Base-by-base conservation (phyloP, 192 early-diverging fungal genomes). In the Coemansia sp. region DNA sequence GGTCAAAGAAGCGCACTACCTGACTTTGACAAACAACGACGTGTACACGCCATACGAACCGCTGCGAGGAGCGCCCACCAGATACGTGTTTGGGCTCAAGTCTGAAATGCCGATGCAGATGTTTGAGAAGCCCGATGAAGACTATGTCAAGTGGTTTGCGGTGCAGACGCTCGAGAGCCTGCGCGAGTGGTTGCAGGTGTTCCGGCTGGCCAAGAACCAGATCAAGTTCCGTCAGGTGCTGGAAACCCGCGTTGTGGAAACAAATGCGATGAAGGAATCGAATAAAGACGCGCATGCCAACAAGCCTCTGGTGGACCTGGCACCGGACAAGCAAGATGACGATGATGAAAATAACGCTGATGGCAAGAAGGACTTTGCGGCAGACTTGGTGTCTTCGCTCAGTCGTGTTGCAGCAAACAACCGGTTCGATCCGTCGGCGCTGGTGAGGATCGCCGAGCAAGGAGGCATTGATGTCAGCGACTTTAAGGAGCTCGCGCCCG, bases 1-100 rank as follows among this genome's bases (percentile, higher is more conserved):
- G 30, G 68, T 77, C 60, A 76, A 77, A 62, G 68, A 66, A 12
- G 66, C 71, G 31, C 74, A 76, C 32, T 61, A 80, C 51, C n/a
- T 86, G 56, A 66, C 73, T 2, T 83, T 96, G 52, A 82, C 77
- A 17, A 88, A 85, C 58, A 92, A 87, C 77, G 95, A 95, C 68
- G 91, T 95, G 1, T 97, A 95, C 72, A 91, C 93, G 14, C 76
- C 91, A 10, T 89, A 85, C 18, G 68, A 87, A 45, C 76, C 84
- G 2, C 80, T 86, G 20, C 89, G 87, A 59, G 86, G 88, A 60
- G 85, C 89, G 11, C 93, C 92, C 6, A 93, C 92, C 17, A 66
- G 86, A 12, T 94, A 87, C 85, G 89, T 88, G 38, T 94, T 97
- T 86, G 92, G 89, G 0, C 79, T 97, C 10, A 89, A 93, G 76